Evolutionary conservation across 139 green algal genomes (phyloP).

Genomic region (Deuterostichococcus epilithicus): DNA sequence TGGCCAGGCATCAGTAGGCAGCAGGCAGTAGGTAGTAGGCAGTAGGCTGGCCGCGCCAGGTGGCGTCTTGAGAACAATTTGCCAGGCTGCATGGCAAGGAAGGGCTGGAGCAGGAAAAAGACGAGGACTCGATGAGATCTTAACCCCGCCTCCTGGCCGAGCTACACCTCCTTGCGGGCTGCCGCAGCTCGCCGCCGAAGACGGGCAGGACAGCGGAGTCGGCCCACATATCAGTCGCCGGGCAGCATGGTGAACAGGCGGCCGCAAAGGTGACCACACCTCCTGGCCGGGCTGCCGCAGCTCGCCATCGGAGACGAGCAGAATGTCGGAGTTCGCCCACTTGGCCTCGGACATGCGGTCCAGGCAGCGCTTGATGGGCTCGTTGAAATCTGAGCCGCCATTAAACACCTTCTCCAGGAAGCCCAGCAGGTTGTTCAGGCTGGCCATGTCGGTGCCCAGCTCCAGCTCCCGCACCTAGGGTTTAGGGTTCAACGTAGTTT

Average conservation of each 20-base stretch:
- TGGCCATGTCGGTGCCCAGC: slow-evolving; percentile 66
- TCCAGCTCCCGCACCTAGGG: slow-evolving; percentile 74
- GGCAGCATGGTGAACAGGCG: too few species aligned
- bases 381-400: slow-evolving; percentile 83
- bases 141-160: too few species aligned
- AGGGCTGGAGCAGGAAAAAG: too few species aligned
- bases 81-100: too few species aligned
- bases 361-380: slow-evolving; percentile 72
- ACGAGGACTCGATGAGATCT: too few species aligned
- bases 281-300: slow-evolving; percentile 65
- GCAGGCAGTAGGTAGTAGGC: too few species aligned
- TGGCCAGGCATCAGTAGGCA: too few species aligned
- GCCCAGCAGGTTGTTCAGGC: slow-evolving; percentile 73
- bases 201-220: slow-evolving; percentile 86
- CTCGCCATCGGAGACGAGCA: slow-evolving; percentile 80
- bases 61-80: too few species aligned
- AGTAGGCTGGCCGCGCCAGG: too few species aligned
- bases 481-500: neutral
- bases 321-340: slow-evolving; percentile 85
- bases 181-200: slow-evolving; percentile 76
- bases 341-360: slow-evolving; percentile 66
- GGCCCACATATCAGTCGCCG: too few species aligned
- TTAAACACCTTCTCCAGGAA: slow-evolving; percentile 89
- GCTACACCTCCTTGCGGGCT: too few species aligned
- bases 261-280: neutral